These are phyloP conservation scores for Cordyceps cicadae DNA, from an alignment of 2,329 filamentous ascomycete genomes.

Conservation along the genomic window DNA sequence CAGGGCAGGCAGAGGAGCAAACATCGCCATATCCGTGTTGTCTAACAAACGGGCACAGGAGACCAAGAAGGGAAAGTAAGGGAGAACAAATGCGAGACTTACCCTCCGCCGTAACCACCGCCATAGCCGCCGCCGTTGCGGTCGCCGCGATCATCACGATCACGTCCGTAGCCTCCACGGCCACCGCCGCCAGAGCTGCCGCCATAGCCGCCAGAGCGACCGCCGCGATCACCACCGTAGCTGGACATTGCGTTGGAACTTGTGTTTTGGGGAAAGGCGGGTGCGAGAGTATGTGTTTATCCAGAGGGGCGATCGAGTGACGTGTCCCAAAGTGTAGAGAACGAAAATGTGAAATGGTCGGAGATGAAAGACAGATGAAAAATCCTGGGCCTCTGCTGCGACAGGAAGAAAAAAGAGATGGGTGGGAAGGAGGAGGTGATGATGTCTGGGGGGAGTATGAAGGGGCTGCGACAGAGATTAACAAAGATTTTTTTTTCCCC, in stretches of 20 bases:
- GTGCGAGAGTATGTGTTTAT: background rate
- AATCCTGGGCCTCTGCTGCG: conserved; percentile 4
- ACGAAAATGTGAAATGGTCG: conserved; percentile 1
- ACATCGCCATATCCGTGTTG: background rate
- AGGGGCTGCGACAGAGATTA: conserved; percentile 8
- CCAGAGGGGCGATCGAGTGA: background rate
- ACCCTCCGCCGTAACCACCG: conserved; percentile 28
- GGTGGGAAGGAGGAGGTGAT: background rate
- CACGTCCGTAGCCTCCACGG: conserved; percentile 23
- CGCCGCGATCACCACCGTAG: conserved; percentile 29
- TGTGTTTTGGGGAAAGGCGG: background rate
- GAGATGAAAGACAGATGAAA: background rate
- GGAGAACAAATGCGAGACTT: conserved; percentile 20
- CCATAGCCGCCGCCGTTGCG: conserved; percentile 35
- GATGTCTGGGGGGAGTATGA: conserved; percentile 9
- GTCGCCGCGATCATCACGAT: conserved; percentile 33
- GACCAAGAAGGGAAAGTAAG: background rate
- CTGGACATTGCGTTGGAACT: conserved; percentile 35
- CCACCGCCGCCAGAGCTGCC: conserved; percentile 24
- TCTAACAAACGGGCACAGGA: background rate
- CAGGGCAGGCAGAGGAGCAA: background rate
- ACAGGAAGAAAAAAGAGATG: background rate
- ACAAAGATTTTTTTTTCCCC: conserved; percentile 19
- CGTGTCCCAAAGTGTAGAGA: background rate
- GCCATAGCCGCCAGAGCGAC: conserved; percentile 22